phyloP scores from a whole-genome alignment of 164 flowering plant species.

The Saururus chinensis region DNA sequence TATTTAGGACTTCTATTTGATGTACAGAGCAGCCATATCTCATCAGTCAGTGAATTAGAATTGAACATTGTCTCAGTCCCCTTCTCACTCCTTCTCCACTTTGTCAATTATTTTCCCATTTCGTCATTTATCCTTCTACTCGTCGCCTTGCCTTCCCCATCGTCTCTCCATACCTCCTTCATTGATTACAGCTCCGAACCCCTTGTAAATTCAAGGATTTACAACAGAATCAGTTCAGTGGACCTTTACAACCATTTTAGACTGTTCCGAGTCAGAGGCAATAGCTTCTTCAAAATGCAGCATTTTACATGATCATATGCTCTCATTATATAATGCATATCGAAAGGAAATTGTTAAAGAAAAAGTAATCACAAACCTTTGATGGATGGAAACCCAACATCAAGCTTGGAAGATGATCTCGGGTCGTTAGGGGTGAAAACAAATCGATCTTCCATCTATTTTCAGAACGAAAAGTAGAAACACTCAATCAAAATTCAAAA shows the following conservation, averaged over 20 bases:
- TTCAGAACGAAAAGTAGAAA: not conserved
- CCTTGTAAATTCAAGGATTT: no score
- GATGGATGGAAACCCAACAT: conserved; percentile 40
- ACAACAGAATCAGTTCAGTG: not conserved
- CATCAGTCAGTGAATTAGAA: no score
- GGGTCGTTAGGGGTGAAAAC: conserved; percentile 61
- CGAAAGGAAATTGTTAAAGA: not conserved
- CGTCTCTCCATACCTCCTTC: no score
- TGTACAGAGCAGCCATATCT: no score
- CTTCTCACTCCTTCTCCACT: no score
- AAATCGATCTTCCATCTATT: conserved; percentile 51
- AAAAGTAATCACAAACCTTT: conserved; percentile 31
- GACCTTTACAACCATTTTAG: not conserved
- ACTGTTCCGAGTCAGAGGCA: not conserved
- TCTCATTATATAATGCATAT: not conserved
- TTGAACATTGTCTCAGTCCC: no score
- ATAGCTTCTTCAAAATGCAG: not conserved
- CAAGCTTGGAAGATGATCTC: conserved; percentile 34
- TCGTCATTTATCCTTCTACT: no score
- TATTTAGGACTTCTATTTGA: no score
- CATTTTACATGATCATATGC: not conserved
- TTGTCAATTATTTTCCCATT: no score
- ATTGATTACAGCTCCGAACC: no score
- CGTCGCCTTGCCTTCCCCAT: no score
- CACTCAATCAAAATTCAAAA: not conserved